These are phyloP conservation scores for Herpetomonas tarakana DNA, from an alignment of 208 protist species.

Conservation along the genomic window DNA sequence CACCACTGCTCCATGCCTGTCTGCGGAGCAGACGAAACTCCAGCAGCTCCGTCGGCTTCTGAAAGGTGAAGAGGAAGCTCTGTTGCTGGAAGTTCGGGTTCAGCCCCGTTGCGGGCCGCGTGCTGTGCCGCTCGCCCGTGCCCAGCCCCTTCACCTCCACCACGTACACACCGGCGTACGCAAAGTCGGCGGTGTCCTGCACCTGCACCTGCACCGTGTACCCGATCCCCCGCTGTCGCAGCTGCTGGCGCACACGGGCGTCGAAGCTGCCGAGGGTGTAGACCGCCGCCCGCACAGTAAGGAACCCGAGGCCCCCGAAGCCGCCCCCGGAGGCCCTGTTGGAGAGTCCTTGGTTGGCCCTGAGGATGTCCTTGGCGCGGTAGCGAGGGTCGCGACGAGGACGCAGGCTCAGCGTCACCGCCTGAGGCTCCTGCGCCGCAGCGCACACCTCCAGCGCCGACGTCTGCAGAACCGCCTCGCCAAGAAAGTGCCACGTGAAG, in stretches of 20 bases:
- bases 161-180: neutral
- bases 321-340: neutral
- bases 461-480: constrained; percentile 1
- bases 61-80: constrained; percentile 2
- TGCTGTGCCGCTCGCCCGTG: neutral
- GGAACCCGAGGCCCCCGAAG: constrained; percentile 1
- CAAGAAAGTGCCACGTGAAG: too few relatives aligned
- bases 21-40: constrained; percentile 8
- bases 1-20: too few relatives aligned
- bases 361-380: neutral
- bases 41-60: constrained; percentile 8
- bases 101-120: neutral
- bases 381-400: constrained; percentile 8
- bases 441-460: neutral
- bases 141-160: constrained; percentile 5
- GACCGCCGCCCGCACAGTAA: neutral
- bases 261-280: constrained; percentile 7
- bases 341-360: neutral
- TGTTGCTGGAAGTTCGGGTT: constrained; percentile 3
- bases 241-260: constrained; percentile 4
- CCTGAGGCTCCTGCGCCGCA: neutral
- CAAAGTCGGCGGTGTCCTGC: constrained; percentile 9
- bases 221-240: neutral
- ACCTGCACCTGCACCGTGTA: constrained; percentile 1
- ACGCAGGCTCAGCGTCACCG: neutral